Conservation (phyloP, 495 filamentous ascomycete species). For the Xylaria flabelliformis region DNA sequence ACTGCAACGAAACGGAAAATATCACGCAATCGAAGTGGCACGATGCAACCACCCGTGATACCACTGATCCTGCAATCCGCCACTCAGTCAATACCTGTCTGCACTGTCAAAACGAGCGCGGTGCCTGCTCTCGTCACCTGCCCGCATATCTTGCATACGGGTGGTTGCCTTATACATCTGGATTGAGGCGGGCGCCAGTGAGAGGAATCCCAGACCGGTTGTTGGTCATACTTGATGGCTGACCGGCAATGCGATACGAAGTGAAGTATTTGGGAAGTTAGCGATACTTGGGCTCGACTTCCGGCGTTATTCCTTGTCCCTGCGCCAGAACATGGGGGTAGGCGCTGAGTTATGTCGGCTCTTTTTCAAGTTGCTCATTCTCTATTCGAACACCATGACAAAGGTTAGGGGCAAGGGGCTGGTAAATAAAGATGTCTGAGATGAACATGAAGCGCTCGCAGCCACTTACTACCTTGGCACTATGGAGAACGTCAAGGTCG, state of each 20-base stretch:
- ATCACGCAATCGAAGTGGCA: conserved; percentile 18
- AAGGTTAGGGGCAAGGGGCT: neutral
- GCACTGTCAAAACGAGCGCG: neutral
- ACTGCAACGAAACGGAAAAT: neutral
- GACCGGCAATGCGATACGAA: neutral
- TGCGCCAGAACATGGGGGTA: neutral
- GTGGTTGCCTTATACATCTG: conserved; percentile 1
- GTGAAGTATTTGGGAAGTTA: neutral
- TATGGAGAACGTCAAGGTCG: neutral
- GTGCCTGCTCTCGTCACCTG: conserved; percentile 3
- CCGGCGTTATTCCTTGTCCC: neutral
- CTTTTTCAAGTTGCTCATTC: neutral
- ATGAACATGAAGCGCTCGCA: neutral
- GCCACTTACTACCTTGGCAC: neutral
- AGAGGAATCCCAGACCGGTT: neutral
- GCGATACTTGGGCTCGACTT: neutral
- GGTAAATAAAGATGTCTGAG: neutral
- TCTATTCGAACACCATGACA: neutral
- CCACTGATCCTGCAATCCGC: conserved; percentile 26
- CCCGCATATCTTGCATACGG: conserved; percentile 22
- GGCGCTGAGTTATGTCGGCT: neutral
- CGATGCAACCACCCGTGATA: conserved; percentile 22
- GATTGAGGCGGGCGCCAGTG: neutral
- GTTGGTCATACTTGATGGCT: neutral
- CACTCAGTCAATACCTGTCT: neutral